Conservation (phyloP, 2,329 filamentous ascomycete genomes). For the Uncinocarpus reesii region DNA sequence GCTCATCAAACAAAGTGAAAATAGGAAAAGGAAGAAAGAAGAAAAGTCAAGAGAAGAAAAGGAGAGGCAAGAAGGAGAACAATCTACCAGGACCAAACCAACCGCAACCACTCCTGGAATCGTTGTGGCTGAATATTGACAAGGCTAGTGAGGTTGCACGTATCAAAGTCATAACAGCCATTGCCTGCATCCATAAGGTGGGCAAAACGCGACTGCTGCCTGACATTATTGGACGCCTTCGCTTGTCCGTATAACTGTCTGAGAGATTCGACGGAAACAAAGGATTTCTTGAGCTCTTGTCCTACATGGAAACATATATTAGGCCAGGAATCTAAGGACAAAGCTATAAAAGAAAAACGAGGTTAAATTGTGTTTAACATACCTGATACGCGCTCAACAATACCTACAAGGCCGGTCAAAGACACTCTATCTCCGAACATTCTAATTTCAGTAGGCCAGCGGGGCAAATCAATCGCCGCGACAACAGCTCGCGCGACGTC, state of each 20-base stretch:
- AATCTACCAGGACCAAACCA: slow-evolving; percentile 34
- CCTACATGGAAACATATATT: slow-evolving; percentile 12
- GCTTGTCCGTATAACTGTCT: slow-evolving; percentile 16
- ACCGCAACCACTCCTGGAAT: slow-evolving; percentile 48
- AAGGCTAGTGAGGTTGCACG: slow-evolving; percentile 50
- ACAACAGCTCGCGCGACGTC: slow-evolving; percentile 63
- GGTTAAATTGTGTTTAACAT: slow-evolving; percentile 12
- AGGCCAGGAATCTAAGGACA: background rate
- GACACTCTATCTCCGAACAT: slow-evolving; percentile 58
- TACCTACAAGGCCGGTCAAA: slow-evolving; percentile 51
- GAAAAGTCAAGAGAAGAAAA: background rate
- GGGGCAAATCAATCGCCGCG: slow-evolving; percentile 51
- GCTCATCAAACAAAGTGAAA: no score
- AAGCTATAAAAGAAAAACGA: background rate
- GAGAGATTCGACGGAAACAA: slow-evolving; percentile 21
- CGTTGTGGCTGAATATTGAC: slow-evolving; percentile 40
- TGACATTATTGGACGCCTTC: slow-evolving; percentile 27
- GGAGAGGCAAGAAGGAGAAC: background rate
- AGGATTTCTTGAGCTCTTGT: slow-evolving; percentile 21
- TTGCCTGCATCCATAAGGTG: slow-evolving; percentile 58
- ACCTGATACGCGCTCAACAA: slow-evolving; percentile 41
- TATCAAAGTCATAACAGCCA: slow-evolving; percentile 55
- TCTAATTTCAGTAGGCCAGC: slow-evolving; percentile 59
- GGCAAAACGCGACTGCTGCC: slow-evolving; percentile 40
- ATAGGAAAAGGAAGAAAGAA: background rate